phyloP scores from a whole-genome alignment of 1,284 basidiomycete genomes.

The Porogramme epimiltina region DNA sequence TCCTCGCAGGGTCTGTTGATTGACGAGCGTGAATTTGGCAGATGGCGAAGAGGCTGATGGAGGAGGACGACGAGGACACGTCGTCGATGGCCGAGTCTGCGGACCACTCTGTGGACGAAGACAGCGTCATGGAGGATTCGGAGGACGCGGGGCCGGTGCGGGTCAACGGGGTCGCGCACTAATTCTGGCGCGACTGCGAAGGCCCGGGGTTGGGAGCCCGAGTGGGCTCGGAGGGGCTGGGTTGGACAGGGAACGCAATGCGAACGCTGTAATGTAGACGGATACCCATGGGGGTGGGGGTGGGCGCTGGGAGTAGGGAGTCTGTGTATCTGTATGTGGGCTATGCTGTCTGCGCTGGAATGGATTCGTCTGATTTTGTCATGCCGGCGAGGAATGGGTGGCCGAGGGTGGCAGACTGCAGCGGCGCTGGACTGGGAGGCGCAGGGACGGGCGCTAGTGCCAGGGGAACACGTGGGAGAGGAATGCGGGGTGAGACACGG shows the following conservation, averaged over 20 bases:
- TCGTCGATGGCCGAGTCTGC: slow-evolving; percentile 24
- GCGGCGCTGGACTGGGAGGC: no score
- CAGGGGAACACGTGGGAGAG: slow-evolving; percentile 7
- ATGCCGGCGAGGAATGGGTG: no score
- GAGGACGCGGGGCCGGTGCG: slow-evolving; percentile 28
- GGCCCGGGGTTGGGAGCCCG: neutral
- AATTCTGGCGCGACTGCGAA: neutral
- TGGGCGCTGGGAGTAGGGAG: neutral
- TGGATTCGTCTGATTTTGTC: neutral
- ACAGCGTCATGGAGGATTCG: slow-evolving; percentile 31
- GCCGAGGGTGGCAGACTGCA: neutral
- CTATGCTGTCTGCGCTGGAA: neutral
- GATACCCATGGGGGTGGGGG: neutral
- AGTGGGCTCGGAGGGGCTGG: no score
- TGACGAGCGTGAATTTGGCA: slow-evolving; percentile 31
- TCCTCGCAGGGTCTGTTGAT: no score
- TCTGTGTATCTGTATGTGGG: neutral
- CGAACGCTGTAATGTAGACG: neutral
- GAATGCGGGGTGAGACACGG: slow-evolving; percentile 5
- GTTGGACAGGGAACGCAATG: neutral
- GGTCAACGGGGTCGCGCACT: slow-evolving; percentile 32
- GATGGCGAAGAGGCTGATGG: slow-evolving; percentile 67
- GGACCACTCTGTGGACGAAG: slow-evolving; percentile 29
- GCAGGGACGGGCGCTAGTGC: no score
- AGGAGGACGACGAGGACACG: slow-evolving; percentile 60